Base-by-base conservation (phyloP, 768 basidiomycete genomes). In the Lentinula sp. region DNA sequence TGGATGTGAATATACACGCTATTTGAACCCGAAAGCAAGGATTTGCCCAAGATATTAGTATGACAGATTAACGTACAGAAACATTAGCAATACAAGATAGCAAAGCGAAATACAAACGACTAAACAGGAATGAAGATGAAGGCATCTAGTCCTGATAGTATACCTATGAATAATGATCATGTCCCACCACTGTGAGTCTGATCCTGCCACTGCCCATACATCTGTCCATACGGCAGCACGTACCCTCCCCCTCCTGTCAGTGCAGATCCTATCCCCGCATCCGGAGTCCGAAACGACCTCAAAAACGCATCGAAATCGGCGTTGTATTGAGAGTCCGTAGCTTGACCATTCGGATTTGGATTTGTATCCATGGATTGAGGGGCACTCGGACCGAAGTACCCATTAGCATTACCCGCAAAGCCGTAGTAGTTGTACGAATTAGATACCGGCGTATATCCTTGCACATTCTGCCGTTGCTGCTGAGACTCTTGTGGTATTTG, bases 191-290 rank as follows among this genome's bases (percentile, higher is more conserved):
- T 28, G 41, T 45, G 55, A 10, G 12, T 20, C 41, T 37, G 55
- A 28, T 56, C 23, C 23, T 56, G 55, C 41, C 55, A 43, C 41
- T 56, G 39, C 43, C 55, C 55, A 43, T 56, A 56, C 39, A 56
- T 39, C 41, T 56, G 55, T 43, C 55, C 55, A 42, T 42, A 56
- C 23, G 55, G 55, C 55, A 56, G 55, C 23, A 56, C 55, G 13
- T 56, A 32, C 7, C 28, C 39, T 56, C 39, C 51, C 6, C 51
- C 37, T 56, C 55, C 55, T 6, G 55, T 28, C 28, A 28, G 28
- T 28, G 28, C 15, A 13, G 53, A 10, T 28, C 55, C 55, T n/a
- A 56, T 43, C 39, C 55, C 55, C 10, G 18, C 13, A 23, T 20
- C 55, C 15, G 55, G n/a, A 56, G 55, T 51, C 50, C 50, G 28